Evolutionary conservation across 805 yeast species (phyloP).

Genomic region (Saccharomyces kudriavzevii): DNA sequence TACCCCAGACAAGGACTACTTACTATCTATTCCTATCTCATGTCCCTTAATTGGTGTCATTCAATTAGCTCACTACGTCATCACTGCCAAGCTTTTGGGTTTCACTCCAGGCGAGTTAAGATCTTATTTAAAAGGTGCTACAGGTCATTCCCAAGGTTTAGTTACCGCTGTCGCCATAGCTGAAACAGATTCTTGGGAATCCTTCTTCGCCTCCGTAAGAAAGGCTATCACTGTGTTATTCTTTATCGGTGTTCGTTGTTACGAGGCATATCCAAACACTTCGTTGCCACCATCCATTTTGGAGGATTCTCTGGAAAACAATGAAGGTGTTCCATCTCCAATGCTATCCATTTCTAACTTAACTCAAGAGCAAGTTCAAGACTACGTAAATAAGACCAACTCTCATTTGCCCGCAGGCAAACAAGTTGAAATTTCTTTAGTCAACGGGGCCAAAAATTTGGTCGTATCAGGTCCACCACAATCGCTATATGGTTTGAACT

Average conservation of each 20-base stretch:
- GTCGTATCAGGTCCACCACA: conserved; percentile 98
- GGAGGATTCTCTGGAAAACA: conserved; percentile 84
- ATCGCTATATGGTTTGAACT: conserved; percentile 89
- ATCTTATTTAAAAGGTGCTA: conserved; percentile 58
- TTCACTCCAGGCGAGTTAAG: conserved; percentile 84
- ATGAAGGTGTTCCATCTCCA: conserved; percentile 95
- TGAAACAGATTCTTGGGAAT: conserved; percentile 73
- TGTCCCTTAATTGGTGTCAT: conserved; percentile 97
- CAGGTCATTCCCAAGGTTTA: conserved; percentile 88
- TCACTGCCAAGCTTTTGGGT: conserved; percentile 78
- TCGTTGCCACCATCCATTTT: conserved; percentile 88
- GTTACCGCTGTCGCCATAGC: conserved; percentile 91
- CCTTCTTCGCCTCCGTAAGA: conserved; percentile 61
- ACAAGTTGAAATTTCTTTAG: conserved; percentile 81
- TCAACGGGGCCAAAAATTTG: conserved; percentile 92
- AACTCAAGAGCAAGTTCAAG: conserved; percentile 69
- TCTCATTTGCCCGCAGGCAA: conserved; percentile 86
- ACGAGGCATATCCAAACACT: conserved; percentile 85
- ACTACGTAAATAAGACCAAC: conserved; percentile 77
- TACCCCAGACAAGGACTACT: conserved; percentile 84
- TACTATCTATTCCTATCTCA: conserved; percentile 84
- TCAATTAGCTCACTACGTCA: conserved; percentile 87
- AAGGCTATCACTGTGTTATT: conserved; percentile 81
- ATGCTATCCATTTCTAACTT: conserved; percentile 93
- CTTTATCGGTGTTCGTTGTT: conserved; percentile 89